phyloP scores from a whole-genome alignment of 345 rosid species.

The Brassica juncea region DNA sequence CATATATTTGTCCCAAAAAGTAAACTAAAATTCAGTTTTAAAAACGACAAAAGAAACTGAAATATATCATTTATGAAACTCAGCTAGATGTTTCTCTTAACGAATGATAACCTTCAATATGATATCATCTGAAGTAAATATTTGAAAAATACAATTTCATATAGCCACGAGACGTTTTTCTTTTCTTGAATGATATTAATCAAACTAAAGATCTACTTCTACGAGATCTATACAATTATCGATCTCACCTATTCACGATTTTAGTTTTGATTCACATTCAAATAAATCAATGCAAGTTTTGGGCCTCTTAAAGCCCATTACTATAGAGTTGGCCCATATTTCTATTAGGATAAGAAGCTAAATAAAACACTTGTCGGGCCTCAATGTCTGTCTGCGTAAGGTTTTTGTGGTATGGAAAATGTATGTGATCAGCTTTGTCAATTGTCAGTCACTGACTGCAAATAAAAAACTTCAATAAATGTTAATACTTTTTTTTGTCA shows the following conservation, averaged over 20 bases:
- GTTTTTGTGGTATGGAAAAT: background rate
- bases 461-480: background rate
- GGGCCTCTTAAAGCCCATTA: background rate
- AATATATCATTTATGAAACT: background rate
- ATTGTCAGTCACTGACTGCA: background rate
- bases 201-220: background rate
- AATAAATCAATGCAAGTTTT: background rate
- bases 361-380: background rate
- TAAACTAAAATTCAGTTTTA: no score
- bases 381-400: background rate
- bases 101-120: background rate
- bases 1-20: no score
- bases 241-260: background rate
- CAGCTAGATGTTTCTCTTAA: background rate
- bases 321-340: slow-evolving; percentile 5
- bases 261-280: background rate
- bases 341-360: background rate
- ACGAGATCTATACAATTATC: background rate
- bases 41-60: background rate
- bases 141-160: background rate
- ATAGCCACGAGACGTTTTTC: background rate
- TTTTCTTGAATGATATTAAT: background rate
- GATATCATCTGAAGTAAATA: background rate
- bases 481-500: background rate
- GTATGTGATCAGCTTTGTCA: background rate